phyloP scores from a whole-genome alignment of 495 filamentous ascomycete genomes.

The Parachaetomium inaequale region DNA sequence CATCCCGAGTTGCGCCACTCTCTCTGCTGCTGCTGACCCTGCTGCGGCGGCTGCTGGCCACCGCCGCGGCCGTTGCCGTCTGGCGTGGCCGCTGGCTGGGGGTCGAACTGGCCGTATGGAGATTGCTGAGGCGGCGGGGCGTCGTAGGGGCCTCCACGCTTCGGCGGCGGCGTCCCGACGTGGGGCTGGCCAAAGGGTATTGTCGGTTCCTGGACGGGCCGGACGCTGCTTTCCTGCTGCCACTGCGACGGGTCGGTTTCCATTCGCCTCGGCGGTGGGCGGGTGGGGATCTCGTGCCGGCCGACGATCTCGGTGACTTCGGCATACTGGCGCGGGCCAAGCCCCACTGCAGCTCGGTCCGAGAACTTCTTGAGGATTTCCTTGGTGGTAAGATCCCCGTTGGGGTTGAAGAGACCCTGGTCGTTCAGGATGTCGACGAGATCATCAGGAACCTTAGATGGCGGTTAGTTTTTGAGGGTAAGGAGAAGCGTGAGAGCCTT shows the following conservation, averaged over 20 bases:
- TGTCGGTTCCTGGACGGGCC: conserved; percentile 65
- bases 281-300: conserved; percentile 44
- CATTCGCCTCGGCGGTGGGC: conserved; percentile 53
- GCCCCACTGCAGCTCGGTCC: conserved; percentile 60
- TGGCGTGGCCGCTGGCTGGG: conserved; percentile 10
- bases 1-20: conserved; percentile 56
- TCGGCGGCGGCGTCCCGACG: conserved; percentile 42
- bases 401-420: conserved; percentile 71
- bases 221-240: conserved; percentile 77
- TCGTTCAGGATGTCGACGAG: conserved; percentile 81
- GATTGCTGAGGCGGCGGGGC: conserved; percentile 22
- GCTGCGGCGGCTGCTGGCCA: conserved; percentile 30
- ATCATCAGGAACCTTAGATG: conserved; percentile 82
- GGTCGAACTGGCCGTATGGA: conserved; percentile 30
- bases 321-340: conserved; percentile 53
- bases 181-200: conserved; percentile 30
- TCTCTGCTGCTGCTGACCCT: conserved; percentile 34
- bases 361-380: conserved; percentile 91
- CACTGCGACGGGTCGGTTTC: conserved; percentile 75
- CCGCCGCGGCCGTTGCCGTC: conserved; percentile 33
- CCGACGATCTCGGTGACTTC: conserved; percentile 55
- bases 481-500: conserved; percentile 32
- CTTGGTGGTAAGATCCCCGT: conserved; percentile 87
- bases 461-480: conserved; percentile 24
- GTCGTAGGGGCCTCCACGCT: conserved; percentile 40